Conservation (phyloP, 257 asterid species). For the Solanum habrochaites region DNA sequence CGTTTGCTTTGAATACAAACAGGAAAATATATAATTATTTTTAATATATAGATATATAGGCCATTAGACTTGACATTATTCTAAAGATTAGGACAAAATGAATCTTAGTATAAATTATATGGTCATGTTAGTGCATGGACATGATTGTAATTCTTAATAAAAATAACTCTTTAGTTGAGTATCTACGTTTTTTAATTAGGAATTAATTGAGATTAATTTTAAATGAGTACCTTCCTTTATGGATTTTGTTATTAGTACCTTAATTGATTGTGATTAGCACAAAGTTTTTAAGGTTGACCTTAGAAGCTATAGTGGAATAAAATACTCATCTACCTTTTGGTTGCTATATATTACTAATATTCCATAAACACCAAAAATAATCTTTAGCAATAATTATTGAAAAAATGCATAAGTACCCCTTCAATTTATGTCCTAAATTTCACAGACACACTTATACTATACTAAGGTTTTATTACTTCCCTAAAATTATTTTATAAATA, state of each 20-base stretch:
- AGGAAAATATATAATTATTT: background rate
- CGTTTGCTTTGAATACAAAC: background rate
- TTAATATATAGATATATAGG: background rate
- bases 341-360: background rate
- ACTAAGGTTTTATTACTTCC: too few relatives aligned
- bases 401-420: too few relatives aligned
- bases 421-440: fast-evolving
- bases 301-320: background rate
- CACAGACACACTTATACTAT: too few relatives aligned
- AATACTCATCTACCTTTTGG: background rate
- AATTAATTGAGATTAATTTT: background rate
- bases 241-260: background rate
- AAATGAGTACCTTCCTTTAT: background rate
- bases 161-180: background rate
- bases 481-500: too few relatives aligned
- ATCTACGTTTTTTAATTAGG: background rate
- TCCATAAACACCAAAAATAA: too few relatives aligned
- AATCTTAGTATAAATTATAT: background rate
- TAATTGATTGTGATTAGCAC: background rate
- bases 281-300: background rate
- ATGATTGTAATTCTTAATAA: background rate
- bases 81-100: background rate
- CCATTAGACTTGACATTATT: background rate
- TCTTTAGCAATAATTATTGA: too few relatives aligned
- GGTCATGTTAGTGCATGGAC: background rate